Percentiles rank a stretch among this genome's conserved stretches.
These are phyloP conservation scores for Cucurbita pepo DNA, from an alignment of 306 rosid genomes.

Conservation along the genomic window DNA sequence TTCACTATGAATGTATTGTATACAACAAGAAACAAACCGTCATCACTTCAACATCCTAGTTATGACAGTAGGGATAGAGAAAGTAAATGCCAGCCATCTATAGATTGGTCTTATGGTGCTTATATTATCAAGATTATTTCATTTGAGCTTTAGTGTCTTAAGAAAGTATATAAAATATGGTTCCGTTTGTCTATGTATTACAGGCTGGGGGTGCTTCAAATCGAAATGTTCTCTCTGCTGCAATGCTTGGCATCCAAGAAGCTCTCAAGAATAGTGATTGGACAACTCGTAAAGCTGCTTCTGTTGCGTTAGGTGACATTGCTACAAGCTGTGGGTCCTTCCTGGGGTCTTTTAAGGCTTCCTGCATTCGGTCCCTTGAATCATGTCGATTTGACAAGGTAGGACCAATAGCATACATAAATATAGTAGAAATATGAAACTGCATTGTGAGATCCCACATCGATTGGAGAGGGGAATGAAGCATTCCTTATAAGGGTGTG, in stretches of 20 bases:
- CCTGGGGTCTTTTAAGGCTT: constrained; percentile 36
- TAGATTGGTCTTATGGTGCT: background rate
- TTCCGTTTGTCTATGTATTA: background rate
- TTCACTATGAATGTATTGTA: background rate
- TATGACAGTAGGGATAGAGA: background rate
- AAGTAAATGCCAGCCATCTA: background rate
- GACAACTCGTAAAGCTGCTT: constrained; percentile 84
- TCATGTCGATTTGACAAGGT: constrained; percentile 92
- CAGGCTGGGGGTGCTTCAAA: constrained; percentile 80
- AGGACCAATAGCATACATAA: background rate
- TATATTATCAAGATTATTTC: background rate
- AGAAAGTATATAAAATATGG: background rate
- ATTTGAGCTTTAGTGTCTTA: background rate
- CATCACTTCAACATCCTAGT: background rate
- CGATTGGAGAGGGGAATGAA: too few relatives aligned
- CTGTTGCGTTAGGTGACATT: constrained; percentile 50
- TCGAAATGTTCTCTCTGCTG: constrained; percentile 33
- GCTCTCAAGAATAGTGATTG: constrained; percentile 58
- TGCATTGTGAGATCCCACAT: background rate
- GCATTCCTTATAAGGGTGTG: too few relatives aligned
- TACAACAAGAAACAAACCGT: background rate
- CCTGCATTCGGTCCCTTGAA: constrained; percentile 51
- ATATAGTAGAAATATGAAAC: background rate
- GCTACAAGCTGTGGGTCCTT: constrained; percentile 42
- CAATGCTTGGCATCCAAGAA: constrained; percentile 53